Conservation (phyloP, 2,329 filamentous ascomycete genomes). For the Sordariomycetes sp. region DNA sequence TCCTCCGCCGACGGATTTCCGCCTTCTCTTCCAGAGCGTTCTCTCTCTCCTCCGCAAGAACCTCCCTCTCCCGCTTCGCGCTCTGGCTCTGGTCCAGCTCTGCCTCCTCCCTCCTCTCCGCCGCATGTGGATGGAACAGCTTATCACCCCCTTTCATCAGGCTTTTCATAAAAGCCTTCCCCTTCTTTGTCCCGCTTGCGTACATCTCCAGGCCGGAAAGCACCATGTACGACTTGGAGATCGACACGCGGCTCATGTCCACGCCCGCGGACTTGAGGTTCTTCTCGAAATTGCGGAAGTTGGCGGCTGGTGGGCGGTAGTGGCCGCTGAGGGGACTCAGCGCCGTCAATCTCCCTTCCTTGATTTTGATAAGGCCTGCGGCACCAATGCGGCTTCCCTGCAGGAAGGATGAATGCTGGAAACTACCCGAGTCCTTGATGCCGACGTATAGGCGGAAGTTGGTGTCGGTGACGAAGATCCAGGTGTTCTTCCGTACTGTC, state of each 20-base stretch:
- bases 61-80: constrained; percentile 1
- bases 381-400: constrained; percentile 73
- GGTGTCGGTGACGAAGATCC: constrained; percentile 89
- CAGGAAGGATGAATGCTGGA: constrained; percentile 85
- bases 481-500: constrained; percentile 75
- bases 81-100: constrained; percentile 1
- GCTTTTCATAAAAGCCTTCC: constrained; percentile 40
- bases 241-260: constrained; percentile 68
- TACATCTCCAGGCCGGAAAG: constrained; percentile 77
- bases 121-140: neutral
- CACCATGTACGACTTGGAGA: constrained; percentile 73
- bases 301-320: constrained; percentile 73
- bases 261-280: constrained; percentile 62
- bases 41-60: neutral
- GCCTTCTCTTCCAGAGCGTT: neutral
- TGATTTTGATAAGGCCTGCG: constrained; percentile 77
- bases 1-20: neutral
- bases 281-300: constrained; percentile 73
- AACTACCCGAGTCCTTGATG: constrained; percentile 79
- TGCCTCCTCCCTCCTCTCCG: neutral
- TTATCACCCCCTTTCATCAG: neutral
- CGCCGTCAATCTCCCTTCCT: constrained; percentile 64
- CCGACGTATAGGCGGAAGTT: constrained; percentile 78
- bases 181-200: constrained; percentile 53
- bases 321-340: constrained; percentile 68